phyloP scores from a whole-genome alignment of 495 filamentous ascomycete genomes.

The Usnea hakonensis region DNA sequence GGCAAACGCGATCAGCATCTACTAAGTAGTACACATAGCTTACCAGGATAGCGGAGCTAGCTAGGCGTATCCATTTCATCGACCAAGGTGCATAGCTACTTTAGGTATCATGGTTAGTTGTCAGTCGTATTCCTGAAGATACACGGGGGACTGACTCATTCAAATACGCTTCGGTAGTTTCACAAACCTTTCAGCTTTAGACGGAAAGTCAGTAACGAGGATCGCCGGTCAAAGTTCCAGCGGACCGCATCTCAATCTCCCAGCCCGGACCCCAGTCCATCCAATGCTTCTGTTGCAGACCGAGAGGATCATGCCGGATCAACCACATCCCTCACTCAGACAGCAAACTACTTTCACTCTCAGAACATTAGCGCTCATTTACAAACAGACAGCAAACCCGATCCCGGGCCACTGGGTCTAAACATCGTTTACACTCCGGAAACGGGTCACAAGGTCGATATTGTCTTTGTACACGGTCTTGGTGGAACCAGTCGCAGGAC shows the following conservation, averaged over 20 bases:
- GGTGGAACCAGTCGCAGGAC: constrained; percentile 31
- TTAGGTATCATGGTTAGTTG: constrained; percentile 8
- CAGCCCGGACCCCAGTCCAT: constrained; percentile 15
- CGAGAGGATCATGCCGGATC: constrained; percentile 9
- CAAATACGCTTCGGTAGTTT: constrained; percentile 7
- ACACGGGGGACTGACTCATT: not conserved
- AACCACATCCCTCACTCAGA: constrained; percentile 1
- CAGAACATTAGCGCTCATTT: constrained; percentile 3
- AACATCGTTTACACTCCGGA: constrained; percentile 28
- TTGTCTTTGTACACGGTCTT: constrained; percentile 35
- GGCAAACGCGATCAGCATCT: not conserved
- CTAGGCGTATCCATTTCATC: not conserved
- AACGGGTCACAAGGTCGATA: constrained; percentile 26
- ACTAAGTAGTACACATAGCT: not conserved
- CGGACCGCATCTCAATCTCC: constrained; percentile 14
- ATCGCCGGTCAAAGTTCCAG: constrained; percentile 14
- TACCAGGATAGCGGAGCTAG: constrained; percentile 1
- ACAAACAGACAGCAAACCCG: constrained; percentile 8
- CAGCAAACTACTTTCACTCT: not conserved
- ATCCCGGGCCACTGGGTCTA: constrained; percentile 28
- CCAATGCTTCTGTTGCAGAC: constrained; percentile 1
- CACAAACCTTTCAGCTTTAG: constrained; percentile 15
- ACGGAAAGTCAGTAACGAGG: constrained; percentile 17
- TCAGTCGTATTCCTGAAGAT: not conserved
- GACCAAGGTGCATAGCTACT: not conserved